Base-by-base conservation (phyloP, 208 protist genomes). In the Hexamita inflata region DNA sequence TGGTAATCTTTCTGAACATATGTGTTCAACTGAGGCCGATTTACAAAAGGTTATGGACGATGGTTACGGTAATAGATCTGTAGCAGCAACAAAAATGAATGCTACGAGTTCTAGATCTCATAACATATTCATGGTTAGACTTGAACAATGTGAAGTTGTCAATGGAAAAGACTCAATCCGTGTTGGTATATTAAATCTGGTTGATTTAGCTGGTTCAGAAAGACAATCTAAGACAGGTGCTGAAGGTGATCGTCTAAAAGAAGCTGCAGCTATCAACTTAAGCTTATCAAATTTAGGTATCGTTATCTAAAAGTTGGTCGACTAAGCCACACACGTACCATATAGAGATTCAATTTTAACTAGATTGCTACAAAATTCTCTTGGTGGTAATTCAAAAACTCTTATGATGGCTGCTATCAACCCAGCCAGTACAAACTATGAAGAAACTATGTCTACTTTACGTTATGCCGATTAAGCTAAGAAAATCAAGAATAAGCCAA, bases 361-460 rank as follows among this genome's bases (percentile, higher is more conserved):
- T 15, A 0, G 76, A 24, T 49, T 86, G 11, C 45, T 86, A 28
- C 77, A 86, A 59, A 87, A 92, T 59, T 83, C 66, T 41, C 76
- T 92, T 0, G 85, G 82, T 41, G 87, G 86, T 13, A 81, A 90
- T 58, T 77, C 80, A 42, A 92, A 90, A 78, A 94, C 91, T 0
- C 86, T 93, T 58, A 92, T 94, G 89, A 91, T 94, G 70, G 90
- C 86, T 75, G 91, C 87, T 60, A 86, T 94, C 76, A 86, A 88
- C 53, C 84, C 84, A 35, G 81, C 76, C 41, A 58, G 78, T 24
- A 53, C 49, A 0, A 88, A 88, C 66, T 81, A 82, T 58, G 70
- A 85, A 58, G 84, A 87, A 74, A 84, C 84, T 0, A 1, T 59
- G 11, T 66, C 67, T 1, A 70, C 76, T 1, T 35, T 74, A 0